These are phyloP conservation scores for Ascochyta fabae DNA, from an alignment of 2,329 filamentous ascomycete genomes.

Conservation along the genomic window DNA sequence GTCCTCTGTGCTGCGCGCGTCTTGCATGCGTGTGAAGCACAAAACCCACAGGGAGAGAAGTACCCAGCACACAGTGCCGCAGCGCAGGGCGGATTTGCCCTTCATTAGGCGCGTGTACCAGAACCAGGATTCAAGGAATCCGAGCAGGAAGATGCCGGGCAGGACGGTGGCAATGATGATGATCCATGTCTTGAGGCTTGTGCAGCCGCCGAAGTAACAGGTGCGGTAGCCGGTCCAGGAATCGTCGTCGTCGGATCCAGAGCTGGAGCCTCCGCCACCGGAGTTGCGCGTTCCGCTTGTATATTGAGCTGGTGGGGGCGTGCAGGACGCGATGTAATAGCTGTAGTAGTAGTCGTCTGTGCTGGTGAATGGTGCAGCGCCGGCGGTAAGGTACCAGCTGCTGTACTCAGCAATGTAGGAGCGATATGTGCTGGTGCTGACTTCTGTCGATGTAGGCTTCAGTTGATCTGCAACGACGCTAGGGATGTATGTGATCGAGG, in stretches of 20 bases:
- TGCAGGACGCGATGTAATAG: constrained; percentile 35
- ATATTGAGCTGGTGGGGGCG: constrained; percentile 22
- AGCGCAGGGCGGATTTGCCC: constrained; percentile 38
- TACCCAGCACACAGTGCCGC: constrained; percentile 43
- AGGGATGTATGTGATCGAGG: constrained; percentile 29
- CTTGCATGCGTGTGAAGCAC: constrained; percentile 44
- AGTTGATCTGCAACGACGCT: constrained; percentile 32
- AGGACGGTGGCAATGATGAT: constrained; percentile 39
- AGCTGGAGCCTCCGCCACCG: constrained; percentile 5
- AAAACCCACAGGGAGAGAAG: constrained; percentile 38
- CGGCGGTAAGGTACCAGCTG: constrained; percentile 35
- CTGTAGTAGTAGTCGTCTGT: constrained; percentile 31
- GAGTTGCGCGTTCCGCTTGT: constrained; percentile 15
- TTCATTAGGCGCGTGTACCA: constrained; percentile 47
- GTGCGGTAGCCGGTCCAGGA: constrained; percentile 13
- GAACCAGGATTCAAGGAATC: constrained; percentile 41
- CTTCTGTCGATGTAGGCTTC: constrained; percentile 29
- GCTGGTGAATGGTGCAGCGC: constrained; percentile 35
- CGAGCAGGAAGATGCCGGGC: constrained; percentile 39
- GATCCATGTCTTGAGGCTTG: constrained; percentile 31
- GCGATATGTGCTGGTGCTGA: constrained; percentile 10
- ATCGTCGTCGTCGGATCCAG: constrained; percentile 5
- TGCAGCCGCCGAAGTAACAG: constrained; percentile 19
- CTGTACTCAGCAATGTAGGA: constrained; percentile 23
- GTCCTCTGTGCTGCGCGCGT: constrained; percentile 38